Evolutionary conservation across 1,284 basidiomycete species (phyloP).

Genomic region (Ganoderma leucocontextum): DNA sequence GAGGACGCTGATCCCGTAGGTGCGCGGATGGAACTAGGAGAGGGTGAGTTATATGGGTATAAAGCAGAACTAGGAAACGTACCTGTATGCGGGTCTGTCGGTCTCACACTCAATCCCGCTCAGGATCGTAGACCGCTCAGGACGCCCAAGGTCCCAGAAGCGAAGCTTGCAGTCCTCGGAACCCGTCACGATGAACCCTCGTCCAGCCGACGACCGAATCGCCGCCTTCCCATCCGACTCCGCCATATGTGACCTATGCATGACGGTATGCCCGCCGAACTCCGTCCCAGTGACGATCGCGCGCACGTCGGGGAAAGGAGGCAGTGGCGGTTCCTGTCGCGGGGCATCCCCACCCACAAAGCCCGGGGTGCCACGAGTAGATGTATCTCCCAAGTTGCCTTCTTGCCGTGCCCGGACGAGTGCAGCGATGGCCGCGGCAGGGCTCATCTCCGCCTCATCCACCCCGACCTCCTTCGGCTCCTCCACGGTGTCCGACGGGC

Average conservation of each 20-base stretch:
- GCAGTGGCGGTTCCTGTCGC: conserved; percentile 46
- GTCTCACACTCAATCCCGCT: conserved; percentile 74
- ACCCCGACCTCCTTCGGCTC: conserved; percentile 60
- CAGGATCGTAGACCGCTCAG: conserved; percentile 77
- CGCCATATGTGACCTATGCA: conserved; percentile 63
- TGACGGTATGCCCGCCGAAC: conserved; percentile 70
- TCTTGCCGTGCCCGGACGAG: conserved; percentile 57
- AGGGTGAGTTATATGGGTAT: neutral
- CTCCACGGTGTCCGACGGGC: conserved; percentile 53
- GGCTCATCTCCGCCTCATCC: conserved; percentile 64
- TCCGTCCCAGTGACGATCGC: conserved; percentile 73
- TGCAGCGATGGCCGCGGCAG: conserved; percentile 72
- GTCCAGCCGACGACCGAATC: conserved; percentile 45
- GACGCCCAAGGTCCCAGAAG: conserved; percentile 81
- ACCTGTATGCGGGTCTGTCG: conserved; percentile 79
- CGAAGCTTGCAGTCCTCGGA: conserved; percentile 86
- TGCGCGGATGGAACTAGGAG: conserved; percentile 41
- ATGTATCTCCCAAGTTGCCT: conserved; percentile 32
- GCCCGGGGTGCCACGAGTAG: conserved; percentile 29
- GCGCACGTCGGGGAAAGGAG: conserved; percentile 68
- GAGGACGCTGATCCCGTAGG: conserved; percentile 53
- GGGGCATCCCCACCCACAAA: conserved; percentile 27
- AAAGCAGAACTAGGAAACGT: conserved; percentile 29
- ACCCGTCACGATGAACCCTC: conserved; percentile 82
- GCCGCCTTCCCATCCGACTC: conserved; percentile 53